Base-by-base conservation (phyloP, 805 yeast species). In the Suhomyces faveliae region DNA sequence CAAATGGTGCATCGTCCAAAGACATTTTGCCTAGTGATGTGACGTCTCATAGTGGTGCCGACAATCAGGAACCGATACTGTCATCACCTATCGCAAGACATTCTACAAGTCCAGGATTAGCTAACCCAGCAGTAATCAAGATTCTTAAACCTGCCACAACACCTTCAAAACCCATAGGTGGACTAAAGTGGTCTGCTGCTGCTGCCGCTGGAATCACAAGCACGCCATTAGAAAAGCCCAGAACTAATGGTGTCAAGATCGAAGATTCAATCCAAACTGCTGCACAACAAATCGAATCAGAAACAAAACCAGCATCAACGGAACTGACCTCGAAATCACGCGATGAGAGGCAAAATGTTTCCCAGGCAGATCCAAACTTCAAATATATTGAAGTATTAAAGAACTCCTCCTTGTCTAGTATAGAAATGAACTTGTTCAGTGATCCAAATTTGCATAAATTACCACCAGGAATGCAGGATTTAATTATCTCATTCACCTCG, bases 121-220 rank as follows among this genome's bases (percentile, higher is more conserved):
- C 70, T 0, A 68, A 68, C 38, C 73, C 75, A 3, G 76, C 67
- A 4, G 71, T 73, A 24, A 64, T 73, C 29, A 71, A 71, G 43
- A 70, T 68, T 5, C 61, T 79, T 52, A 79, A 78, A 57, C 85
- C 85, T 1, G 83, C 85, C 1, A 66, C 79, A 3, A 68, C 78
- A 5, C 85, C 84, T 10, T 63, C 75, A 1, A 76, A 76, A 54
- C 80, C 82, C 7, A 70, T 76, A 7, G 80, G 81, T 11, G 80
- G 77, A 42, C 62, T 81, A 45, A 80, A 80, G 57, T 81, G 83
- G 72, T 71, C 84, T 0, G 68, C 81, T 1, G 82, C 82, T 4
- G 83, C 81, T 4, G 78, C 78, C 5, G 76, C 63, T 13, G 59
- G 65, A 12, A 68, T 77, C 35, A 43, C 53, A 6, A 47, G 45